phyloP scores from a whole-genome alignment of 371 early-diverging fungal genomes.

The Zychaea mexicana region DNA sequence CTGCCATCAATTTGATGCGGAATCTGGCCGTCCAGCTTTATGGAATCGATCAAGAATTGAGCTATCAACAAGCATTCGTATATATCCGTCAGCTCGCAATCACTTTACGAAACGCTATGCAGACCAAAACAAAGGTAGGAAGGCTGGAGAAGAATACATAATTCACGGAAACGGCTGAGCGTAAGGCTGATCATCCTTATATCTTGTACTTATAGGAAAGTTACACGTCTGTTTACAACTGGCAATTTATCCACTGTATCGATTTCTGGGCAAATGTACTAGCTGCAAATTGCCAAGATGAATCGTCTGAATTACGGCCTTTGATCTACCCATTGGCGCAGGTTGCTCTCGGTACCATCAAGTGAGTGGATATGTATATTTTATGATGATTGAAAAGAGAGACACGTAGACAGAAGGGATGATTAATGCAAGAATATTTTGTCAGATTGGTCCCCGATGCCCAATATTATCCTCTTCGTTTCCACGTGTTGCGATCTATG shows the following conservation, averaged over 20 bases:
- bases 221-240: constrained; percentile 87
- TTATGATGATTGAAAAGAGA: neutral
- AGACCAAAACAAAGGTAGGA: constrained; percentile 67
- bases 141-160: neutral
- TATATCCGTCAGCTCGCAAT: constrained; percentile 93
- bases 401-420: too few relatives aligned
- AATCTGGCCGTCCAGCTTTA: constrained; percentile 88
- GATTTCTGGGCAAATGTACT: constrained; percentile 88
- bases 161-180: neutral
- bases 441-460: constrained; percentile 77
- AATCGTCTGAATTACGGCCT: constrained; percentile 66
- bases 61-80: constrained; percentile 91
- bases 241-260: constrained; percentile 92
- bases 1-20: constrained; percentile 86
- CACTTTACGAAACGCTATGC: constrained; percentile 83
- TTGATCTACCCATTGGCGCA: constrained; percentile 92
- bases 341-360: constrained; percentile 80
- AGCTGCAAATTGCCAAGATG: constrained; percentile 68
- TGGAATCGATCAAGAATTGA: constrained; percentile 71
- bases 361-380: constrained; percentile 17
- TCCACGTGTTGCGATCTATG: constrained; percentile 79
- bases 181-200: neutral
- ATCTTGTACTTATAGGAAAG: constrained; percentile 56
- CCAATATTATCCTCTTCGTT: constrained; percentile 89
- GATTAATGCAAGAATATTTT: too few relatives aligned